phyloP scores from a whole-genome alignment of 441 rosid genomes.

The Erysimum cheiri region DNA sequence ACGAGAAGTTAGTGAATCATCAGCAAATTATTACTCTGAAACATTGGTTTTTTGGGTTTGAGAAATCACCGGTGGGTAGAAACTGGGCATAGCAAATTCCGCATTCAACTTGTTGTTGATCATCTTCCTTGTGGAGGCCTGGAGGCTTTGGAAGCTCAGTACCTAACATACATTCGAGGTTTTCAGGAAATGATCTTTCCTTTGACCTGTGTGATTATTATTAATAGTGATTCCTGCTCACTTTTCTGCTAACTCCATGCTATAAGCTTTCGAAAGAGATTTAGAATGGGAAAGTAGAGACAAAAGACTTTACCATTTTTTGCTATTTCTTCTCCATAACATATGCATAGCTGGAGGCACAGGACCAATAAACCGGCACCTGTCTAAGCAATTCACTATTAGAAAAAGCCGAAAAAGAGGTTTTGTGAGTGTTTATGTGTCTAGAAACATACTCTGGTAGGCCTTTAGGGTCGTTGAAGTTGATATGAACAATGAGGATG shows the following conservation, averaged over 20 bases:
- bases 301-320: conserved; percentile 51
- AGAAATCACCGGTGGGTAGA: conserved; percentile 64
- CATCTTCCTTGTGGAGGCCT: conserved; percentile 46
- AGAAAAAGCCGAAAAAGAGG: conserved; percentile 8
- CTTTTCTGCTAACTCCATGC: neutral
- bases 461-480: conserved; percentile 59
- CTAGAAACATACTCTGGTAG: conserved; percentile 69
- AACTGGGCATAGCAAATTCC: conserved; percentile 78
- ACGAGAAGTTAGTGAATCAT: conserved; percentile 19
- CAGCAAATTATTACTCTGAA: conserved; percentile 3
- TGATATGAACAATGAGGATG: conserved; percentile 51
- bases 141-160: conserved; percentile 55
- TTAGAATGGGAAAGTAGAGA: neutral
- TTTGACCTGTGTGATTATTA: conserved; percentile 50
- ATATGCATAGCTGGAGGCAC: conserved; percentile 33
- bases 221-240: neutral
- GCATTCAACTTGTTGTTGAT: conserved; percentile 57
- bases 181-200: conserved; percentile 58
- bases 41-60: neutral
- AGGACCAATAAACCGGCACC: conserved; percentile 72
- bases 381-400: conserved; percentile 36
- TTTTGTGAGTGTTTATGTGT: conserved; percentile 1
- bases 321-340: conserved; percentile 63
- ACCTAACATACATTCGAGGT: conserved; percentile 59
- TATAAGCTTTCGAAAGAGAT: conserved; percentile 16